Evolutionary conservation across 2,329 filamentous ascomycete species (phyloP), one percentile per base, ranked within the genome.

Genomic region (Xylaria sp.): DNA sequence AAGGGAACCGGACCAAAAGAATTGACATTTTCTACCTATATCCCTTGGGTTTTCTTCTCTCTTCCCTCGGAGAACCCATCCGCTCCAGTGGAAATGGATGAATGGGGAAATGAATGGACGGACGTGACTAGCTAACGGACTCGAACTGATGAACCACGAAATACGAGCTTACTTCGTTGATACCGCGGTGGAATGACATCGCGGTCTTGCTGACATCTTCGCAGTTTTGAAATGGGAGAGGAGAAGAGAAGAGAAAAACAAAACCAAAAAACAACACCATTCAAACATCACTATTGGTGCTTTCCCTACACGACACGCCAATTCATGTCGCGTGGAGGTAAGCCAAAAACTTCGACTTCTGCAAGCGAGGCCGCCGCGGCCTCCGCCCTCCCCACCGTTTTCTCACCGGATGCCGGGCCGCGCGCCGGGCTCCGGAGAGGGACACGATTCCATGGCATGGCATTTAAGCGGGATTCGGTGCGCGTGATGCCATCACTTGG

Each of bases 331-430:
- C n/a, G 24, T 26, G 9, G 24, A 26, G 24, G 24, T 26, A 5
- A 26, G 6, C 9, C 9, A 5, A 26, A 26, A 5, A 6, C 6
- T 26, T 26, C 24, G 24, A 26, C n/a, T 26, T 26, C 6, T 26
- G 24, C 29, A 34, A 6, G 24, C 24, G 24, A 26, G 24, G n/a
- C n/a, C 11, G 24, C 6, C 11, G 24, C 24, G 24, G 29, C 29
- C 29, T 34, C 11, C 29, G 29, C 29, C 9, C 50, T 56, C 60
- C 56, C 48, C 57, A n/a, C 57, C 51, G 44, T 69, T 69, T 69
- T 69, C 66, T 68, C 66, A 63, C 66, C 40, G 60, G 52, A 41
- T 54, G 60, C 60, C 44, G 13, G 56, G 60, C 64, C 62, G 49
- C 38, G 49, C 22, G 65, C 63, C 44, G 17, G 56, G 66, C 59